A percentile compares a stretch with the other conserved stretches of the same genome.
Conservation (phyloP, 164 flowering plant genomes). For the Stephania japonica region DNA sequence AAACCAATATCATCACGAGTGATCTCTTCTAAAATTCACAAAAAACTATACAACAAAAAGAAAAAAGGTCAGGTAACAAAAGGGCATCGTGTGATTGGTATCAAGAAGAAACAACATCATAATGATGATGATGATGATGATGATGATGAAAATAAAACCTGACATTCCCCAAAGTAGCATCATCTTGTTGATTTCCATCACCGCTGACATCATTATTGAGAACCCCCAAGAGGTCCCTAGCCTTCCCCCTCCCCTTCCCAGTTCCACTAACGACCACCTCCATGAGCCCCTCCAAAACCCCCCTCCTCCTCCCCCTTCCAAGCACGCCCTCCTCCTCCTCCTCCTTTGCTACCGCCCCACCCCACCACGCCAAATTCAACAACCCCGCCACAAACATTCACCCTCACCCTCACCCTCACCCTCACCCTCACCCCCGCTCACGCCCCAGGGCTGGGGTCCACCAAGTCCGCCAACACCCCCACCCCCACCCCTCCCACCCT, state of each 20-base stretch:
- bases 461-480: conserved; percentile 60
- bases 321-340: conserved; percentile 37
- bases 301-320: too few species aligned
- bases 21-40: background rate
- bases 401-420: conserved; percentile 57
- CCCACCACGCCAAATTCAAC: conserved; percentile 58
- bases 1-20: background rate
- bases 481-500: conserved; percentile 61
- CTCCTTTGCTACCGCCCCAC: conserved; percentile 38
- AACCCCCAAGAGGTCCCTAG: conserved; percentile 31
- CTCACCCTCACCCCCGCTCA: conserved; percentile 37
- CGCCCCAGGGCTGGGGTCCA: conserved; percentile 53
- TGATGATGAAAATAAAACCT: too few species aligned
- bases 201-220: background rate
- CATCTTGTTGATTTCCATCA: background rate
- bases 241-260: conserved; percentile 56
- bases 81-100: too few species aligned
- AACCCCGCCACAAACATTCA: conserved; percentile 77
- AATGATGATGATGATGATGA: background rate
- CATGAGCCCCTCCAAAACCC: conserved; percentile 38
- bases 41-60: background rate
- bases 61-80: too few species aligned
- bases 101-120: background rate
- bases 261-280: conserved; percentile 62
- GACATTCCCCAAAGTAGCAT: background rate